These are phyloP conservation scores for Candida frijolesensis DNA, from an alignment of 1,139 yeast genomes.

Conservation along the genomic window DNA sequence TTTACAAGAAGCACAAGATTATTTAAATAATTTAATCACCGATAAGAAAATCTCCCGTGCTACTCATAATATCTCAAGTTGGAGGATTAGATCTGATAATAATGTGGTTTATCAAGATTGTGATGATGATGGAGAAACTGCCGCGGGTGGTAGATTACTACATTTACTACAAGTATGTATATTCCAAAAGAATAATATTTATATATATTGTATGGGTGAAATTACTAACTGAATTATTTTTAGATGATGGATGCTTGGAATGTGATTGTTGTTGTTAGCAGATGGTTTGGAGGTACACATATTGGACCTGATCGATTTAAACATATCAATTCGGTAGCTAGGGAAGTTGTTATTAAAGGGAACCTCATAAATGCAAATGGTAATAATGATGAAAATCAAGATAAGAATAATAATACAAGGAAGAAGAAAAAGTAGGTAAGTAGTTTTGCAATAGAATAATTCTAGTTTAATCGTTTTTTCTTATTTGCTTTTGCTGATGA, in stretches of 20 bases:
- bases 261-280: constrained; percentile 79
- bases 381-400: constrained; percentile 3
- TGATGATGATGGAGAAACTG: constrained; percentile 97
- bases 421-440: constrained; percentile 24
- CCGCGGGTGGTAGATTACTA: constrained; percentile 88
- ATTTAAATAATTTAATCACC: constrained; percentile 52
- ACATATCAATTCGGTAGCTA: constrained; percentile 86
- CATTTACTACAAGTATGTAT: constrained; percentile 68
- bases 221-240: constrained; percentile 25
- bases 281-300: constrained; percentile 95
- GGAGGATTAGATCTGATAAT: constrained; percentile 63
- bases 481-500: constrained; percentile 13
- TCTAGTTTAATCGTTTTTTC: constrained; percentile 11
- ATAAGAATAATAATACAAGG: constrained; percentile 17
- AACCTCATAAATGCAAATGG: constrained; percentile 36
- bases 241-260: constrained; percentile 80
- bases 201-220: not conserved
- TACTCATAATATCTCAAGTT: constrained; percentile 81
- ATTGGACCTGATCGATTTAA: constrained; percentile 93
- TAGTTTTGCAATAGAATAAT: not conserved
- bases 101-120: constrained; percentile 69
- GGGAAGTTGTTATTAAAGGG: constrained; percentile 78
- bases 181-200: no score
- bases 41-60: constrained; percentile 73
- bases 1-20: constrained; percentile 63